Percentiles rank a stretch among this genome's conserved stretches.
Conservation (phyloP, 176 grass and related monocot genomes). For the Microstegium vimineum region DNA sequence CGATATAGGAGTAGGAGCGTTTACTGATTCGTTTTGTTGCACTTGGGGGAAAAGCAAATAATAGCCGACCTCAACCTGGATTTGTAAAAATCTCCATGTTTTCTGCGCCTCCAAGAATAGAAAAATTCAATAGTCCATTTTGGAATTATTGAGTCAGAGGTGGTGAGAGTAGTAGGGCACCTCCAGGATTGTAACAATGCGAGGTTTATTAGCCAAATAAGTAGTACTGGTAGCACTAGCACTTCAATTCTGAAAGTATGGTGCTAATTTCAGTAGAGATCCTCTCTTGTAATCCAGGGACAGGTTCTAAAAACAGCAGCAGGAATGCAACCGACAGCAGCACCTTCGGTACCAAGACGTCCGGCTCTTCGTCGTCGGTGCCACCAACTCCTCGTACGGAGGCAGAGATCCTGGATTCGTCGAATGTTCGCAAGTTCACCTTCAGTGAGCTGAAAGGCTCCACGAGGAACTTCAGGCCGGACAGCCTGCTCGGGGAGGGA, state of each 20-base stretch:
- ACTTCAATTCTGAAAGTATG: not conserved
- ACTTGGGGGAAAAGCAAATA: not conserved
- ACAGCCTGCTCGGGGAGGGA: conserved; percentile 79
- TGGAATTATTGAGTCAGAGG: not conserved
- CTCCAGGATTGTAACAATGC: not conserved
- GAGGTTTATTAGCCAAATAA: not conserved
- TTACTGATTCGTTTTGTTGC: not conserved
- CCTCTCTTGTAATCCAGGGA: conserved; percentile 45
- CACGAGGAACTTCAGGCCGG: conserved; percentile 85
- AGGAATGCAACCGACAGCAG: conserved; percentile 32
- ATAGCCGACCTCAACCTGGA: not conserved
- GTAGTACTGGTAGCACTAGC: not conserved
- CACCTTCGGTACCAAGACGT: conserved; percentile 57
- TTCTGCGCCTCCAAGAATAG: not conserved
- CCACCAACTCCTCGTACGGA: conserved; percentile 62
- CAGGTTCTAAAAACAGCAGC: conserved; percentile 59
- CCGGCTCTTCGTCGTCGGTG: conserved; percentile 50
- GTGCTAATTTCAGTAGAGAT: not conserved
- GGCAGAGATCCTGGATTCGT: conserved; percentile 74
- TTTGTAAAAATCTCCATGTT: not conserved
- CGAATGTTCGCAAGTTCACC: conserved; percentile 69
- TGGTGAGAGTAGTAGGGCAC: not conserved
- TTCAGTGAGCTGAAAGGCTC: conserved; percentile 72
- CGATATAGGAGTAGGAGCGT: not conserved
- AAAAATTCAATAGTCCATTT: not conserved